These are phyloP conservation scores for Opeltia flavorubescens DNA, from an alignment of 495 filamentous ascomycete species.

Conservation along the genomic window DNA sequence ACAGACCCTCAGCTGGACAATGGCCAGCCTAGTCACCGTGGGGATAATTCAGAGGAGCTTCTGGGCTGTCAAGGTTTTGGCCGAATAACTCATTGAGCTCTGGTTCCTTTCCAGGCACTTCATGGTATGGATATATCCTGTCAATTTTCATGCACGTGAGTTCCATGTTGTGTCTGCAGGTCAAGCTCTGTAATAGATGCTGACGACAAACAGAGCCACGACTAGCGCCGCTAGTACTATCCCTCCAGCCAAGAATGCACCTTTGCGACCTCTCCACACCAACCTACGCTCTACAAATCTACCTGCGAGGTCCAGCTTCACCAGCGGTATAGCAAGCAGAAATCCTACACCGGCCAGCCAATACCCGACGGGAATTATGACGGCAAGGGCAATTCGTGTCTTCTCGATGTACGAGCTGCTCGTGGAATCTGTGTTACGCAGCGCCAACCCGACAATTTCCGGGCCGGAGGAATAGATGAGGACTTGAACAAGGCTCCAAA, in stretches of 20 bases:
- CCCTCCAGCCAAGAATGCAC: constrained; percentile 2
- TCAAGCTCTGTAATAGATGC: constrained; percentile 12
- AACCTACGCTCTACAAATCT: constrained; percentile 6
- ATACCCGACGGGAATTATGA: constrained; percentile 19
- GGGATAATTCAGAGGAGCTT: constrained; percentile 15
- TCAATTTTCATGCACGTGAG: no score
- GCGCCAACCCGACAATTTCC: constrained; percentile 17
- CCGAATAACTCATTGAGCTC: not conserved
- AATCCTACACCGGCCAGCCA: constrained; percentile 19
- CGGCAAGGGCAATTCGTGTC: constrained; percentile 13
- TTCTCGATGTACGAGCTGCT: constrained; percentile 10
- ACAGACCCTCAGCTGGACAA: constrained; percentile 9
- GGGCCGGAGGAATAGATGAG: constrained; percentile 20
- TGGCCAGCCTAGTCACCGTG: constrained; percentile 12
- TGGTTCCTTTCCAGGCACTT: not conserved
- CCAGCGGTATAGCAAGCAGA: constrained; percentile 11
- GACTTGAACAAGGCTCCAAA: constrained; percentile 16
- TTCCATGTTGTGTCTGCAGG: no score
- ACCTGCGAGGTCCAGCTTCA: constrained; percentile 12
- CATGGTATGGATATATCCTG: no score
- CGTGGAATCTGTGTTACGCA: constrained; percentile 10
- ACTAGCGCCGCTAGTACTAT: constrained; percentile 7
- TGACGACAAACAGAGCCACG: constrained; percentile 9
- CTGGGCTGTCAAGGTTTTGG: constrained; percentile 4
- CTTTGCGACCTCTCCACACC: constrained; percentile 1